Evolutionary conservation across 495 filamentous ascomycete genomes (phyloP).

Genomic region (Neurospora sp.): DNA sequence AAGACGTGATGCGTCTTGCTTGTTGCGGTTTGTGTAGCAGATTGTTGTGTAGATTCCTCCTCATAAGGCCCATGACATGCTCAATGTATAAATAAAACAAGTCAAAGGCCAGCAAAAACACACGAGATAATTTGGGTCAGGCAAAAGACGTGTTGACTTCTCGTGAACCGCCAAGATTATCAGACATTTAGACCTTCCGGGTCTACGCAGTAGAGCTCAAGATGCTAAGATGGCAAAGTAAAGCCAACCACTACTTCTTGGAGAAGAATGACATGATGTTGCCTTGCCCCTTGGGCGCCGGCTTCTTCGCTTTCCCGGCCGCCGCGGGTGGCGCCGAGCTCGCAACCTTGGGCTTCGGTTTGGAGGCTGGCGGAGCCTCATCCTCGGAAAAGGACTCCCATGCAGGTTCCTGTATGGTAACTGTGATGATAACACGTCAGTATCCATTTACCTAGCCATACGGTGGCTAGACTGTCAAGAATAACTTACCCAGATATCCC

Average conservation of each 20-base stretch:
- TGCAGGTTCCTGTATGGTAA: slow-evolving; percentile 74
- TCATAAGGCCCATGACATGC: background rate
- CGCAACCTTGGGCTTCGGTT: slow-evolving; percentile 46
- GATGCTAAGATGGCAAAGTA: background rate
- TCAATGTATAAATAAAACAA: background rate
- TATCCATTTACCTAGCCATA: background rate
- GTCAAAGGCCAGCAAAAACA: background rate
- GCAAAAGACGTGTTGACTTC: background rate
- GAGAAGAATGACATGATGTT: slow-evolving; percentile 92
- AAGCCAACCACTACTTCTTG: slow-evolving; percentile 48
- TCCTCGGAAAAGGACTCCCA: slow-evolving; percentile 98
- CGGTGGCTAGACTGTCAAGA: background rate
- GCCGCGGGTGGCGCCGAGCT: slow-evolving; percentile 15
- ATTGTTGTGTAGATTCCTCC: background rate
- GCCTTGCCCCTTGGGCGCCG: slow-evolving; percentile 56
- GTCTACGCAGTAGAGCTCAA: too few relatives aligned
- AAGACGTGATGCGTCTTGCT: background rate
- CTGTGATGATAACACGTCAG: slow-evolving; percentile 34
- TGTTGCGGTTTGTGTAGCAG: background rate
- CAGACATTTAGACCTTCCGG: background rate
- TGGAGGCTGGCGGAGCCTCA: slow-evolving; percentile 44
- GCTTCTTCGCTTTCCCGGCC: slow-evolving; percentile 46
- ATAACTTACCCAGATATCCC: slow-evolving; percentile 72
- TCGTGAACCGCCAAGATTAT: background rate
- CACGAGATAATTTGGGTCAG: background rate